Evolutionary conservation across 2,329 filamentous ascomycete genomes (phyloP).

Genomic region (Gliomastix tumulicola): DNA sequence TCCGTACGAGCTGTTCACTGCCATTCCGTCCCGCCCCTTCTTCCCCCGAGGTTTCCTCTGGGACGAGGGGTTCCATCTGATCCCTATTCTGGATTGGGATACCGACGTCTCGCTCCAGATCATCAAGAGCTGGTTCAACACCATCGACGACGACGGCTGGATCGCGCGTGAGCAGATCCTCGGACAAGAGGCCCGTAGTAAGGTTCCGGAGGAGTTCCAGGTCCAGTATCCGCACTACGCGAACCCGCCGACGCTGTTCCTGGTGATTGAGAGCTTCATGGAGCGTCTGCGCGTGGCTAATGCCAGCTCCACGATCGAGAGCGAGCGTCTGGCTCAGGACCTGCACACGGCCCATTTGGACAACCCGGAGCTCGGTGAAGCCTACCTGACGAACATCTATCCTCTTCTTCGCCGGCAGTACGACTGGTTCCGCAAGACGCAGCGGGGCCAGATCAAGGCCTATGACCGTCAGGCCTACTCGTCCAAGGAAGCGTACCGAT

Average conservation of each 20-base stretch:
- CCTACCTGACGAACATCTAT: constrained; percentile 72
- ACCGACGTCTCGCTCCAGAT: constrained; percentile 82
- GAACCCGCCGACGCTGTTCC: constrained; percentile 91
- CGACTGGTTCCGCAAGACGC: constrained; percentile 90
- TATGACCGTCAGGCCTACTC: constrained; percentile 89
- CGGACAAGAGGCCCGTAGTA: constrained; percentile 84
- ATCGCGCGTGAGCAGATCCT: constrained; percentile 95
- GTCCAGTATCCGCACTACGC: constrained; percentile 96
- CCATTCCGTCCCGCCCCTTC: constrained; percentile 87
- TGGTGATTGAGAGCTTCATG: constrained; percentile 78
- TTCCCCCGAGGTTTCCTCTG: constrained; percentile 95
- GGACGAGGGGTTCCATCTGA: constrained; percentile 95
- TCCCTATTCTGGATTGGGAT: constrained; percentile 92
- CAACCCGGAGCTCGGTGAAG: constrained; percentile 58
- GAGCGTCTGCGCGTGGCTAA: constrained; percentile 62
- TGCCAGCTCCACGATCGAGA: constrained; percentile 37
- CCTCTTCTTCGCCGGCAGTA: constrained; percentile 85
- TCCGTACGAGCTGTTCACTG: constrained; percentile 83
- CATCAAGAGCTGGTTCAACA: constrained; percentile 88
- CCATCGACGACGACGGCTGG: constrained; percentile 97
- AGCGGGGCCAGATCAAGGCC: constrained; percentile 80
- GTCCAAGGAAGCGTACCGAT: constrained; percentile 87
- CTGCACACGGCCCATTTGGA: constrained; percentile 60
- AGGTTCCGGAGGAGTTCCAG: constrained; percentile 89
- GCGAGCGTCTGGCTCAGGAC: constrained; percentile 35